phyloP scores from a whole-genome alignment of 768 basidiomycete genomes.

The Russula olivacea region DNA sequence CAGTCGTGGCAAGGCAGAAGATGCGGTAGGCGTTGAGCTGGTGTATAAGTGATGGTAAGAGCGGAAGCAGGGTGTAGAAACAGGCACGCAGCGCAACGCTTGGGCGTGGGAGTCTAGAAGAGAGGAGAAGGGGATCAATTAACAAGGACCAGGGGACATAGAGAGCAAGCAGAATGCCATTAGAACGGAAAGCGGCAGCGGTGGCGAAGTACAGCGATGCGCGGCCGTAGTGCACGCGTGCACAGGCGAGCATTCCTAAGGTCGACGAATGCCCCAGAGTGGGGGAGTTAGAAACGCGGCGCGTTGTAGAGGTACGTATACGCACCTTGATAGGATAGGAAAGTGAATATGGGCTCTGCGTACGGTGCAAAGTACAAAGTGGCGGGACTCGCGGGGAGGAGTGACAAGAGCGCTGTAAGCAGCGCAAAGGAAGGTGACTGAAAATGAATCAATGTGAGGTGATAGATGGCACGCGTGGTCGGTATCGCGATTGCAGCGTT shows the following conservation, averaged over 20 bases:
- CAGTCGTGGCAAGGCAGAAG: constrained; percentile 51
- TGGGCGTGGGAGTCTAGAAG: constrained; percentile 33
- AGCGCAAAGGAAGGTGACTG: constrained; percentile 52
- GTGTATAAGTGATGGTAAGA: constrained; percentile 65
- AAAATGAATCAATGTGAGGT: constrained; percentile 54
- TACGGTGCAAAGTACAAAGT: constrained; percentile 68
- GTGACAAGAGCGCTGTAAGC: constrained; percentile 58
- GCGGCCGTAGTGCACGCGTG: constrained; percentile 42
- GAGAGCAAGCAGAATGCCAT: constrained; percentile 68
- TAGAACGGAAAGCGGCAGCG: constrained; percentile 67
- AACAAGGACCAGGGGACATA: constrained; percentile 74
- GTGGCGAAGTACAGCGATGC: constrained; percentile 59
- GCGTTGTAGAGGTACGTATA: constrained; percentile 22
- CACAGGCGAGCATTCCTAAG: constrained; percentile 56
- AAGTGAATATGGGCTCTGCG: constrained; percentile 82
- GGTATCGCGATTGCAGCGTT: constrained; percentile 36
- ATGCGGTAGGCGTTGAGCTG: constrained; percentile 58
- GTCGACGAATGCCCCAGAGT: background rate
- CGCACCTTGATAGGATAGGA: constrained; percentile 67
- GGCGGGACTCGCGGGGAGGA: constrained; percentile 76
- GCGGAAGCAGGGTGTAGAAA: constrained; percentile 41
- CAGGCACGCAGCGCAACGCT: constrained; percentile 34
- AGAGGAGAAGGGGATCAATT: constrained; percentile 44
- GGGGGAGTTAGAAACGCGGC: background rate
- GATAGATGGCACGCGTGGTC: constrained; percentile 45